These are phyloP conservation scores for Apiospora phragmitis DNA, from an alignment of 2,329 filamentous ascomycete species.

Conservation along the genomic window DNA sequence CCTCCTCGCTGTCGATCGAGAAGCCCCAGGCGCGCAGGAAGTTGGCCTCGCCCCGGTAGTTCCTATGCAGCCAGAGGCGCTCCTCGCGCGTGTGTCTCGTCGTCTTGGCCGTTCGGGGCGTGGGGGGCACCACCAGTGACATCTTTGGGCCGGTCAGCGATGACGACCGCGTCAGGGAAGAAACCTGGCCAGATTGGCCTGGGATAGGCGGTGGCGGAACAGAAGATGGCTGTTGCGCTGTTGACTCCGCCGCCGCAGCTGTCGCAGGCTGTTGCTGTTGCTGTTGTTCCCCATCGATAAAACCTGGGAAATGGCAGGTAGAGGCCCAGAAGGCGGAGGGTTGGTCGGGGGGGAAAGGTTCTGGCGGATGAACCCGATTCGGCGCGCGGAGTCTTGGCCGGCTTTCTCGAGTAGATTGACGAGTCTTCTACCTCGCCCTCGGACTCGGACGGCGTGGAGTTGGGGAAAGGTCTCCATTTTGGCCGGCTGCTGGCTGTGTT, in stretches of 20 bases:
- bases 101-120: neutral
- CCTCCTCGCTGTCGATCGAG: constrained; percentile 24
- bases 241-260: neutral
- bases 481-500: neutral
- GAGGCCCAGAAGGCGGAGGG: constrained; percentile 21
- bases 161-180: neutral
- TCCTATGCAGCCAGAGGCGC: constrained; percentile 27
- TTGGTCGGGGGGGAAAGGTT: constrained; percentile 18
- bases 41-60: constrained; percentile 29
- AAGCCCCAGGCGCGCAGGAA: constrained; percentile 30
- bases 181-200: neutral
- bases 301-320: constrained; percentile 19
- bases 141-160: neutral
- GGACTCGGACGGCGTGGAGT: constrained; percentile 1
- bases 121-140: neutral
- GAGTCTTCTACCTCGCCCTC: constrained; percentile 9
- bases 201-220: neutral
- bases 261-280: neutral
- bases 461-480: constrained; percentile 18
- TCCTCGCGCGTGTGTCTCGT: constrained; percentile 24
- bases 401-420: neutral
- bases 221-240: neutral
- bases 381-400: neutral
- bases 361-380: neutral
- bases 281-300: neutral